Evolutionary conservation across 164 flowering plant genomes (phyloP), one percentile per base, ranked within the genome.

Genomic region (Stephania yunnanensis): DNA sequence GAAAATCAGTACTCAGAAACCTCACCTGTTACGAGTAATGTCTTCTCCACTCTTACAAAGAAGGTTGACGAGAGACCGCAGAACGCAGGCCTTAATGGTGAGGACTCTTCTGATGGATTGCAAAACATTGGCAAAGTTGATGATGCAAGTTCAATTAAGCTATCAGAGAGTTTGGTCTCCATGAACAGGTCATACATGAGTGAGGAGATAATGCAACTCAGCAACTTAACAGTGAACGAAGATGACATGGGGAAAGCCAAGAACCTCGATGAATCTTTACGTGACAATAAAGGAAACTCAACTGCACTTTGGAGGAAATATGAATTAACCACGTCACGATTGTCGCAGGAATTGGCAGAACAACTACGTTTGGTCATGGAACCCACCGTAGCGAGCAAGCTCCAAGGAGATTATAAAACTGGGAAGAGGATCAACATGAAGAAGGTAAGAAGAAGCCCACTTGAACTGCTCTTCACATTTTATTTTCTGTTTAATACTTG

Each of bases 401-500:
- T 95, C 30, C 93, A 91, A 79, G 99, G 99, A 3, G 99, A 95
- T 81, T 95, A 92, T 73, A 89, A 81, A 81, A 94, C 94, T 78
- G 99, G 99, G 10, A 96, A 96, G 76, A 76, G 99, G 80, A 96
- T 96, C 67, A 92, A 94, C 82, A 91, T 96, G 98, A 96, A 92
- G 79, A 94, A 89, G 97, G 99, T 92, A 84, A 36, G 2, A n/a
- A n/a, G n/a, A 25, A 48, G 8, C 5, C n/a, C 7, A 58, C 22
- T 19, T 19, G 22, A 4, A 29, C 15, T 7, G 6, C 1, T 30
- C 53, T 46, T 65, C 20, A 6, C 17, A 10, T 65, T 68, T 50
- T 64, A 25, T 66, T 69, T 48, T 17, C 45, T 31, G 1, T 69
- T 12, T 15, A 58, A 58, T 19, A 58, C n/a, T 58, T 58, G 17